A percentile compares a stretch with the other conserved stretches of the same genome.
These are phyloP conservation scores for Saturnispora kantuleensis DNA, from an alignment of 805 yeast species.

Conservation along the genomic window DNA sequence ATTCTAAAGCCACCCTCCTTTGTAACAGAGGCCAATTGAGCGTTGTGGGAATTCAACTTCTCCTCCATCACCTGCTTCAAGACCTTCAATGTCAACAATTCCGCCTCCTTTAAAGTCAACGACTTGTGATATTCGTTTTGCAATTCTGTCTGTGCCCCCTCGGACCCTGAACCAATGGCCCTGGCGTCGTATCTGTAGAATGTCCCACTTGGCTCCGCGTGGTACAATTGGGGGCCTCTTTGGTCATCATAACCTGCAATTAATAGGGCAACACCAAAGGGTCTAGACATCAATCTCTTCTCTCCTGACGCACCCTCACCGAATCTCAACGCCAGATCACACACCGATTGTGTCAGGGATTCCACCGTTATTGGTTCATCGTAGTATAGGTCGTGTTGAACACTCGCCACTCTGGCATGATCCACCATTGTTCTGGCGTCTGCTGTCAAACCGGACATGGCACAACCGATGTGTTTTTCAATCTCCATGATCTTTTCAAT, in stretches of 20 bases:
- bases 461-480: constrained; percentile 92
- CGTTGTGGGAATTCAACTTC: constrained; percentile 87
- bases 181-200: constrained; percentile 96
- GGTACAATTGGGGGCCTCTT: constrained; percentile 91
- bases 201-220: constrained; percentile 99
- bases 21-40: constrained; percentile 91
- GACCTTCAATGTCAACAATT: constrained; percentile 75
- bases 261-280: constrained; percentile 95
- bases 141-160: constrained; percentile 97
- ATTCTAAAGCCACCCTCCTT: constrained; percentile 76
- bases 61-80: constrained; percentile 99
- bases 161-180: constrained; percentile 98
- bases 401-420: constrained; percentile 86
- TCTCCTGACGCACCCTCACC: constrained; percentile 98
- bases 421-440: constrained; percentile 98
- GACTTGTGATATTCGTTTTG: constrained; percentile 95
- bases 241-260: constrained; percentile 91
- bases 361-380: constrained; percentile 91
- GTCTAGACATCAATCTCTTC: constrained; percentile 92
- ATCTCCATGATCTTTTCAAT: constrained; percentile 95
- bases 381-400: constrained; percentile 81
- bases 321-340: constrained; percentile 91
- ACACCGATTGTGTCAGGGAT: constrained; percentile 89
- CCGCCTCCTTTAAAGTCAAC: constrained; percentile 87
- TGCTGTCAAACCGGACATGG: constrained; percentile 97